Percentiles rank a stretch among this genome's conserved stretches.
These are phyloP conservation scores for Hermanozyma aechmeae DNA, from an alignment of 805 yeast genomes.

Conservation along the genomic window DNA sequence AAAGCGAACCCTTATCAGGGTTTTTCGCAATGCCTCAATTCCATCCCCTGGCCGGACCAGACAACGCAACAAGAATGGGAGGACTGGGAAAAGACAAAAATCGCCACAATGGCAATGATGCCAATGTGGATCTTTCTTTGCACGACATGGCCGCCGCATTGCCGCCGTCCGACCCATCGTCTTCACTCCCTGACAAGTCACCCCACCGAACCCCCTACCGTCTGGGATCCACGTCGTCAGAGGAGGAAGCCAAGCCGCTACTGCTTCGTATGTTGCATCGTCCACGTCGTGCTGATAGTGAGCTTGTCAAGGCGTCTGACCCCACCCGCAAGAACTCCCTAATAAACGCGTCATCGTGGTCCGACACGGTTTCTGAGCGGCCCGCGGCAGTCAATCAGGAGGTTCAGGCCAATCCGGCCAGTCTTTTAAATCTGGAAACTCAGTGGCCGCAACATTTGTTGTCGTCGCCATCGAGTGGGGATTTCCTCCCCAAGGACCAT, in stretches of 20 bases:
- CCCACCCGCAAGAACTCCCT: slow-evolving; percentile 20
- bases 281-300: slow-evolving; percentile 25
- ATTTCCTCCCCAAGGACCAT: slow-evolving; percentile 3
- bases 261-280: slow-evolving; percentile 30
- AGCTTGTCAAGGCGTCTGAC: slow-evolving; percentile 21
- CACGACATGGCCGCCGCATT: no score
- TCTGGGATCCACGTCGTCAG: slow-evolving; percentile 2
- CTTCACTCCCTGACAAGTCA: no score
- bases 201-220: slow-evolving; percentile 2
- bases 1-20: no score
- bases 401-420: background rate
- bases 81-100: no score
- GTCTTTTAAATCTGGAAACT: no score
- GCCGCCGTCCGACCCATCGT: no score
- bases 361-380: background rate
- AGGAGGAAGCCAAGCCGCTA: slow-evolving; percentile 10
- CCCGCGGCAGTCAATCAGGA: background rate
- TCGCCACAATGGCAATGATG: no score
- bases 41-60: no score
- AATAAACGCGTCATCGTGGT: slow-evolving; percentile 11
- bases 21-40: no score
- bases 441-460: no score
- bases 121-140: no score
- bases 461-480: slow-evolving; percentile 3
- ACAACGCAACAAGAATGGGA: no score